A percentile compares a stretch with the other conserved stretches of the same genome.
Conservation (phyloP, 2,329 filamentous ascomycete species). For the Monilinia vaccinii-corymbosi region DNA sequence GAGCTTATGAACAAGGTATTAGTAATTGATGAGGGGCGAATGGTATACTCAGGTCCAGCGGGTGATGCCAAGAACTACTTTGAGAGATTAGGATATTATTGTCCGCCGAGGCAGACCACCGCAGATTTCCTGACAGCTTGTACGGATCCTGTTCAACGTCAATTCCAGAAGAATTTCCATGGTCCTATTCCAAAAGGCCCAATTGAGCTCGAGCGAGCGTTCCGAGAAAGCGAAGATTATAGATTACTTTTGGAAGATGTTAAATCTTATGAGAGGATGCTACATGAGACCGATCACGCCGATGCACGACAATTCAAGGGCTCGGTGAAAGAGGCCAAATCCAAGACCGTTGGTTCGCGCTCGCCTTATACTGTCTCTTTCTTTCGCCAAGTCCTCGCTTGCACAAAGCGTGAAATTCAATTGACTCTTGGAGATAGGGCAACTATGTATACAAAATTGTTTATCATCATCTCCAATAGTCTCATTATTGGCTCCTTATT, state of each 20-base stretch:
- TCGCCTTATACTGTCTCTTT: constrained; percentile 73
- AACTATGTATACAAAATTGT: constrained; percentile 68
- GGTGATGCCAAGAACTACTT: constrained; percentile 57
- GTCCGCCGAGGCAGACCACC: constrained; percentile 51
- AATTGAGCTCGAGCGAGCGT: constrained; percentile 55
- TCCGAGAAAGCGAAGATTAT: constrained; percentile 54
- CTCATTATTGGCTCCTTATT: constrained; percentile 75
- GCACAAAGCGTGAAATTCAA: constrained; percentile 69
- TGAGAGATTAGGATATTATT: constrained; percentile 52
- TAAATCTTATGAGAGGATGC: constrained; percentile 46
- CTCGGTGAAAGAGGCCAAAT: constrained; percentile 57
- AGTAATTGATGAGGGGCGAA: constrained; percentile 63
- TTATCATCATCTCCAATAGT: constrained; percentile 65
- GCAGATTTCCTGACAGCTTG: constrained; percentile 71
- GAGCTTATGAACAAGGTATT: constrained; percentile 73
- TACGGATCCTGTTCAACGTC: constrained; percentile 63
- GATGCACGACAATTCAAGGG: constrained; percentile 58
- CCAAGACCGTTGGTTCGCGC: constrained; percentile 56
- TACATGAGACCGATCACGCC: constrained; percentile 46
- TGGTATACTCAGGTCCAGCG: constrained; percentile 56
- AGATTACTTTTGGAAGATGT: constrained; percentile 52
- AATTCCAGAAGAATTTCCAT: constrained; percentile 52
- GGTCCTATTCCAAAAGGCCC: constrained; percentile 51
- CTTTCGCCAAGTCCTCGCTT: constrained; percentile 56
- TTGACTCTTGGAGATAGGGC: constrained; percentile 66